Conservation (phyloP, 1,284 basidiomycete genomes). For the Butyriboletus pseudospeciosus region DNA sequence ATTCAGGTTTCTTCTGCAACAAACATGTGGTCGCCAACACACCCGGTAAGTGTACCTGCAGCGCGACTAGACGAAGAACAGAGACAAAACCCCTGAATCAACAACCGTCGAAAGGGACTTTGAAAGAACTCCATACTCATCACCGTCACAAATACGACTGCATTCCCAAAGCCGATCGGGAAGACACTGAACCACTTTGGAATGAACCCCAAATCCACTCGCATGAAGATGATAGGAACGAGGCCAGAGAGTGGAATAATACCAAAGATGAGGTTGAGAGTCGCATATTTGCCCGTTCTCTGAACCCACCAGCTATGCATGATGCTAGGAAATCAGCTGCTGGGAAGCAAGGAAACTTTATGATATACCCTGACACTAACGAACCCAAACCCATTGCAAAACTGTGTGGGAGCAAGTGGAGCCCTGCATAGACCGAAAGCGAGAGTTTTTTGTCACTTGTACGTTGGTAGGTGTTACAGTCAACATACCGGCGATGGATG, state of each 20-base stretch:
- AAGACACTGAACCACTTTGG: constrained; percentile 10
- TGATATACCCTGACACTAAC: constrained; percentile 4
- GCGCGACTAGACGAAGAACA: constrained; percentile 6
- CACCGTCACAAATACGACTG: constrained; percentile 11
- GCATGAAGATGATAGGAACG: constrained; percentile 6
- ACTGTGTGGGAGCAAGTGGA: constrained; percentile 17
- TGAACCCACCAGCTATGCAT: constrained; percentile 16
- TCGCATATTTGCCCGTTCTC: constrained; percentile 15
- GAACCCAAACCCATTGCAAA: constrained; percentile 16
- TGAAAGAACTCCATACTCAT: constrained; percentile 6
- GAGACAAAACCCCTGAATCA: neutral
- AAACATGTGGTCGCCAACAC: neutral
- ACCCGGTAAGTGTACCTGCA: constrained; percentile 18
- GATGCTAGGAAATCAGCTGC: neutral
- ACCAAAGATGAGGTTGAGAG: constrained; percentile 12
- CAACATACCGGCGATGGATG: constrained; percentile 12
- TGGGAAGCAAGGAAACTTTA: neutral
- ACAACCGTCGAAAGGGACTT: neutral
- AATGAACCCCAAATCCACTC: constrained; percentile 2
- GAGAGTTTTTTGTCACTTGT: neutral
- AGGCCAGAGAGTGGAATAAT: constrained; percentile 11
- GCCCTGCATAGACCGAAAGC: neutral
- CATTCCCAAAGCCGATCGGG: constrained; percentile 13
- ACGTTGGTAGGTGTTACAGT: neutral
- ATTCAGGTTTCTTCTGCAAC: neutral